Base-by-base conservation (phyloP, 176 grass and related monocot species). In the Rhynchospora tenuis region DNA sequence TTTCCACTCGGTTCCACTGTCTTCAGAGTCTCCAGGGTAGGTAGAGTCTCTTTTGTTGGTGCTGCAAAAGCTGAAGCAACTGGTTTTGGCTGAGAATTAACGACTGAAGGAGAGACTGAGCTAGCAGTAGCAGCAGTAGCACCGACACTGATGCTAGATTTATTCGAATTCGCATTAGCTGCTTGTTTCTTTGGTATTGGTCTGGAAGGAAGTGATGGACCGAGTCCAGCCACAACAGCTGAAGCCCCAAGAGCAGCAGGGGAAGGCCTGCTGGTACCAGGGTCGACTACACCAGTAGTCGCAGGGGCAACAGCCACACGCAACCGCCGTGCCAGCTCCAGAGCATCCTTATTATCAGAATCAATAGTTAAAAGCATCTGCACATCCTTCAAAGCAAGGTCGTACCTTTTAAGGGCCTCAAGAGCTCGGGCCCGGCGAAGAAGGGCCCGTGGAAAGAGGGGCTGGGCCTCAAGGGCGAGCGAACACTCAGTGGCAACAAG, bases 191-290 rank as follows among this genome's bases (percentile, higher is more conserved):
- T 98, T 4, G 91, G 87, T 67, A 91, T 88, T 11, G 87, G 76
- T 51, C 96, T 93, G 46, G 91, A 31, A 23, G 96, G 91, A 81
- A 95, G 91, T 47, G 91, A 95, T 7, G 93, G 91, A 57, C 96
- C 96, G 11, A 95, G 93, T 63, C 96, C 96, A 57, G 93, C 84
- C 31, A 91, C 88, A 43, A 98, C 92, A 20, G 93, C 96, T 0
- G 96, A 98, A 62, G 96, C 96, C 0, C 96, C 96, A 27, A 98
- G 93, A 52, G 95, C 95, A 2, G 95, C 95, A 7, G 95, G 95
- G 43, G 95, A 87, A 43, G 92, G 84, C 78, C 87, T 85, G 85
- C 88, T 88, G 81, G 90, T 88, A 63, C 57, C 76, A 38, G 91
- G 72, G 42, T 89, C 91, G 15, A 78, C 70, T 14, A 31, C 59